Conservation (phyloP, 495 filamentous ascomycete genomes). For the Sordaria brevicollis region DNA sequence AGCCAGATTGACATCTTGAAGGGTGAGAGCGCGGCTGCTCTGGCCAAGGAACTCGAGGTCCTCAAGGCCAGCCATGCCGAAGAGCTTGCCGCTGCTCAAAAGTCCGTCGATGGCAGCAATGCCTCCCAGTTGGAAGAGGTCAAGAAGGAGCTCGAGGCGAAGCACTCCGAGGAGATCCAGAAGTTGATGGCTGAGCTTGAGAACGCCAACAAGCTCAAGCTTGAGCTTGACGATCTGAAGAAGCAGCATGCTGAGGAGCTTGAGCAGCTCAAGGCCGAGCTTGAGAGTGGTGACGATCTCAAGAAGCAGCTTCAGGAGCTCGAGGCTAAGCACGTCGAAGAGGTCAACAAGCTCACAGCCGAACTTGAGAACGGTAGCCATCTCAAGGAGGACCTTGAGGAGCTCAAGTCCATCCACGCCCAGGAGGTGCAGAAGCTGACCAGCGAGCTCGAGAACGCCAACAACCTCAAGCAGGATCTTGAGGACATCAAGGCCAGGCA, state of each 20-base stretch:
- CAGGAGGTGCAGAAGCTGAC: slow-evolving; percentile 11
- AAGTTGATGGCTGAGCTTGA: neutral
- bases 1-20: slow-evolving; percentile 32
- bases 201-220: neutral
- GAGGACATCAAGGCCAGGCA: slow-evolving; percentile 20
- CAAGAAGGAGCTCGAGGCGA: slow-evolving; percentile 28
- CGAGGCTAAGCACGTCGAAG: slow-evolving; percentile 20
- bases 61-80: slow-evolving; percentile 30
- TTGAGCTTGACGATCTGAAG: slow-evolving; percentile 11
- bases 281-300: neutral
- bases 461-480: slow-evolving; percentile 15
- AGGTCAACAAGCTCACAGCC: slow-evolving; percentile 5
- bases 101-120: slow-evolving; percentile 16
- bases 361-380: slow-evolving; percentile 20
- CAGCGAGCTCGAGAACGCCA: slow-evolving; percentile 18
- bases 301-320: slow-evolving; percentile 17
- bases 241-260: slow-evolving; percentile 19
- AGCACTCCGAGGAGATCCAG: slow-evolving; percentile 24
- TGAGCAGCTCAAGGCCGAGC: slow-evolving; percentile 23
- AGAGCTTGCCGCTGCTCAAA: slow-evolving; percentile 20
- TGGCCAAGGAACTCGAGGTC: slow-evolving; percentile 30
- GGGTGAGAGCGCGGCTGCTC: slow-evolving; percentile 24
- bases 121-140: slow-evolving; percentile 15
- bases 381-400: slow-evolving; percentile 11
- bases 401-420: slow-evolving; percentile 20